Evolutionary conservation across 2,329 filamentous ascomycete genomes (phyloP).

Genomic region (Microascus cirrosus): DNA sequence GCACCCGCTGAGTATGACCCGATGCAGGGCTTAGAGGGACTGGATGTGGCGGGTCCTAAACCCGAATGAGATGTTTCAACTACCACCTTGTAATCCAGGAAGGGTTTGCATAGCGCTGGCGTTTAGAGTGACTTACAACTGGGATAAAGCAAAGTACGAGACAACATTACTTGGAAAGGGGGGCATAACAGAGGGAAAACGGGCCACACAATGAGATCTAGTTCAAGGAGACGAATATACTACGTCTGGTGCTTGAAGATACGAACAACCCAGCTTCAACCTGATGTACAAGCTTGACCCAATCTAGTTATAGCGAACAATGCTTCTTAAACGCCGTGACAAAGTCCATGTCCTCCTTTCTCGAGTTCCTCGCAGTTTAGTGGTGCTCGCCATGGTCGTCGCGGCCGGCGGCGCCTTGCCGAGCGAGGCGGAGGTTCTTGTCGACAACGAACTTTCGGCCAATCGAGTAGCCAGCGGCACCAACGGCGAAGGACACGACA

Average conservation of each 20-base stretch:
- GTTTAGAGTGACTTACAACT: conserved; percentile 17
- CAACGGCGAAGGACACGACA: conserved; percentile 76
- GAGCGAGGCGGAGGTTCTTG: conserved; percentile 81
- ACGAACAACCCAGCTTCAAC: neutral
- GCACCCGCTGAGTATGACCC: conserved; percentile 57
- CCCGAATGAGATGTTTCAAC: conserved; percentile 41
- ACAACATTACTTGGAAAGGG: neutral
- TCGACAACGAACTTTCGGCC: conserved; percentile 74
- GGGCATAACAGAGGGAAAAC: neutral
- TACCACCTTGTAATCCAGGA: conserved; percentile 9
- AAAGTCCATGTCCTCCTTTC: neutral
- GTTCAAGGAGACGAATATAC: neutral
- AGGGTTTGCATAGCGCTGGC: conserved; percentile 33
- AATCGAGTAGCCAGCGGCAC: conserved; percentile 73
- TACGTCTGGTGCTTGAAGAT: neutral
- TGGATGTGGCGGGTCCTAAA: conserved; percentile 90
- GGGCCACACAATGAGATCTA: neutral
- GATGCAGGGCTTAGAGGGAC: conserved; percentile 88
- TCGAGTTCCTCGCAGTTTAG: conserved; percentile 12
- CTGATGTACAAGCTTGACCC: conserved; percentile 3
- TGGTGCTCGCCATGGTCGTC: conserved; percentile 21
- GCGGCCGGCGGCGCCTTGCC: conserved; percentile 43
- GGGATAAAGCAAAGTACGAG: neutral
- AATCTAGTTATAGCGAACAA: conserved; percentile 1
- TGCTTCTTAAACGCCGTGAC: neutral